A percentile compares a stretch with the other conserved stretches of the same genome.
phyloP scores from a whole-genome alignment of 2,329 filamentous ascomycete species.

The Fusarium papillatum region DNA sequence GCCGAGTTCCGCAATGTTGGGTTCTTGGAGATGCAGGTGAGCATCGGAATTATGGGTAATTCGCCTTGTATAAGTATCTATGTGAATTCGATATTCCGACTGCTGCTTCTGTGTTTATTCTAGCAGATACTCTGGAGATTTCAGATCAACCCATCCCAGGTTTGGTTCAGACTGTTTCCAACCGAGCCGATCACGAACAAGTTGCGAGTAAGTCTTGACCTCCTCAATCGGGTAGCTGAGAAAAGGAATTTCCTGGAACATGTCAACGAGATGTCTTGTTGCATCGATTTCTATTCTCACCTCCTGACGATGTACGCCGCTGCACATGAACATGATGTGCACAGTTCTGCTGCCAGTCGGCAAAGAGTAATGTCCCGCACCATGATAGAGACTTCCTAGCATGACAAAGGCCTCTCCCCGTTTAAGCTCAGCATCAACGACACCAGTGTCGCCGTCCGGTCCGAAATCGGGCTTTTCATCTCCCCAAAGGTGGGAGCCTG shows the following conservation, averaged over 20 bases:
- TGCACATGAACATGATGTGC: conserved; percentile 56
- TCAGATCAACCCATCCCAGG: conserved; percentile 55
- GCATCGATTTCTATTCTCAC: not conserved
- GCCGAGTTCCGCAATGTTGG: not conserved
- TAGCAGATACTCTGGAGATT: conserved; percentile 48
- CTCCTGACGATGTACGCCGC: conserved; percentile 52
- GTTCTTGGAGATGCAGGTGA: not conserved
- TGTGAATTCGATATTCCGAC: not conserved
- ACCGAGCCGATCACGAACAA: conserved; percentile 52
- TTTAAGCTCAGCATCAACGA: conserved; percentile 48
- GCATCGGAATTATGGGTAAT: not conserved
- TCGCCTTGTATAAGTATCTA: not conserved
- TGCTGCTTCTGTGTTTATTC: not conserved
- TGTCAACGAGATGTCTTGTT: not conserved
- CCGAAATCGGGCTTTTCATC: conserved; percentile 53
- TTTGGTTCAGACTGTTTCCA: conserved; percentile 57
- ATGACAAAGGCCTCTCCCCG: conserved; percentile 54
- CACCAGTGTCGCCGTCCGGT: conserved; percentile 39
- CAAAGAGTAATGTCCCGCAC: conserved; percentile 48
- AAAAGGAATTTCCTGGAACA: conserved; percentile 19
- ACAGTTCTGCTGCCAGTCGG: conserved; percentile 48
- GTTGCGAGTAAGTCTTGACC: conserved; percentile 51
- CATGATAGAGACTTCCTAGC: conserved; percentile 54
- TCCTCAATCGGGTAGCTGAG: conserved; percentile 53
- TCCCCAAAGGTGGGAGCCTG: conserved; percentile 55